phyloP scores from a whole-genome alignment of 331 rosid genomes.

The Malus hybrid region DNA sequence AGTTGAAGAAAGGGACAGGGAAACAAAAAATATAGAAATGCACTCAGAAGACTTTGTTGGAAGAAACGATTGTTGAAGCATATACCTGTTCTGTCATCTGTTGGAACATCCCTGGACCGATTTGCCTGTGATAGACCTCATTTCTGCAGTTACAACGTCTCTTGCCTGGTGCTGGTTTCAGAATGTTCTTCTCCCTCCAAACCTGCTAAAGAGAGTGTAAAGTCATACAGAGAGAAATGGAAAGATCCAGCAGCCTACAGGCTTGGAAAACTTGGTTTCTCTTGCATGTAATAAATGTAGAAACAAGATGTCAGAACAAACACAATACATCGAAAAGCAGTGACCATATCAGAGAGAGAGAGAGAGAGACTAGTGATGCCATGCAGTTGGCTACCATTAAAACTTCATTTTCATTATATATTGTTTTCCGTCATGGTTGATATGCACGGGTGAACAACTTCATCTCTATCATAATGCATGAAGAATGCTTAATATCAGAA shows the following conservation, averaged over 20 bases:
- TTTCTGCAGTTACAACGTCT: constrained; percentile 95
- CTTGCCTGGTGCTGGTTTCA: constrained; percentile 92
- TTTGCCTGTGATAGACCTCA: constrained; percentile 93
- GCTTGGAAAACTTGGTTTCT: neutral
- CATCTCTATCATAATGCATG: neutral
- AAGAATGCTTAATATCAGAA: neutral
- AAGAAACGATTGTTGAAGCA: constrained; percentile 2
- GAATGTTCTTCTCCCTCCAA: constrained; percentile 91
- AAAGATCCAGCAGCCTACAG: constrained; percentile 9
- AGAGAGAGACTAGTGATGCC: neutral
- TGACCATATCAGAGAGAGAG: neutral
- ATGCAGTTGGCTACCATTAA: neutral
- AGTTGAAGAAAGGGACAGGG: neutral
- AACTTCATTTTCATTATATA: neutral
- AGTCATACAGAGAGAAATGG: constrained; percentile 3
- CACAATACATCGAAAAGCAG: neutral
- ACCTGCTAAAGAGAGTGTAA: constrained; percentile 40
- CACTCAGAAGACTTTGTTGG: neutral
- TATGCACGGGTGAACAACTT: neutral
- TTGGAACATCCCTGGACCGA: constrained; percentile 99
- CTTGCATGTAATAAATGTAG: neutral
- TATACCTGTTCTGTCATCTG: constrained; percentile 97
- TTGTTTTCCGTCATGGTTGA: neutral
- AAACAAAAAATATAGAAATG: neutral
- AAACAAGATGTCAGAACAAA: neutral